Percentiles rank a stretch among this genome's conserved stretches.
These are phyloP conservation scores for Colletotrichum karsti DNA, from an alignment of 2,329 filamentous ascomycete species.

Conservation along the genomic window DNA sequence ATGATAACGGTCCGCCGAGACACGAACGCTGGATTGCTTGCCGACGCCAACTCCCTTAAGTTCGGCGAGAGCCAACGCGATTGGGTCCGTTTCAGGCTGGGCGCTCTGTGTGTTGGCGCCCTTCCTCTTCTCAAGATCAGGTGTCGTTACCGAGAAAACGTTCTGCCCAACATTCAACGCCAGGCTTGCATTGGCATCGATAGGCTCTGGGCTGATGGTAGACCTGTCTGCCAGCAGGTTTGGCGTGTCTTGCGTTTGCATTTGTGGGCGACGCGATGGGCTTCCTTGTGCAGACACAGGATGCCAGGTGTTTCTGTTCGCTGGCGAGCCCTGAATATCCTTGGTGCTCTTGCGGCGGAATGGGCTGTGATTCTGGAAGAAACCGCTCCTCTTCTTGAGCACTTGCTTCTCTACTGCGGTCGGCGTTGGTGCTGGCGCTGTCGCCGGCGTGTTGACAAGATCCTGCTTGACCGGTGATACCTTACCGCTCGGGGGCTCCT, in stretches of 20 bases:
- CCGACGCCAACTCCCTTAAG: conserved; percentile 81
- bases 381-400: conserved; percentile 78
- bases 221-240: conserved; percentile 52
- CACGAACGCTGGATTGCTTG: conserved; percentile 83
- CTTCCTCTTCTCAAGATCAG: conserved; percentile 65
- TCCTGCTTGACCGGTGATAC: conserved; percentile 77
- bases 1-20: conserved; percentile 95
- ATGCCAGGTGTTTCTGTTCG: conserved; percentile 70
- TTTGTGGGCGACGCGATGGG: conserved; percentile 47
- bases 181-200: conserved; percentile 90
- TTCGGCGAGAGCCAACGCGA: conserved; percentile 91
- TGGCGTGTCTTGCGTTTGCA: conserved; percentile 47
- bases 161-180: conserved; percentile 96
- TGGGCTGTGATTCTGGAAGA: conserved; percentile 92
- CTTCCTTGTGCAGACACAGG: conserved; percentile 39
- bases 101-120: conserved; percentile 47
- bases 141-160: conserved; percentile 89
- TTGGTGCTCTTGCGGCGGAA: conserved; percentile 94
- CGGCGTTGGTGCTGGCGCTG: conserved; percentile 54
- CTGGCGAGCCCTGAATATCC: conserved; percentile 57
- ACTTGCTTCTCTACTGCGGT: conserved; percentile 66
- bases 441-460: conserved; percentile 50
- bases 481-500: conserved; percentile 79
- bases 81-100: conserved; percentile 80
- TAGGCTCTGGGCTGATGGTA: conserved; percentile 77